Evolutionary conservation across 2,329 filamentous ascomycete genomes (phyloP).

Genomic region (Paecilomyces sp.): DNA sequence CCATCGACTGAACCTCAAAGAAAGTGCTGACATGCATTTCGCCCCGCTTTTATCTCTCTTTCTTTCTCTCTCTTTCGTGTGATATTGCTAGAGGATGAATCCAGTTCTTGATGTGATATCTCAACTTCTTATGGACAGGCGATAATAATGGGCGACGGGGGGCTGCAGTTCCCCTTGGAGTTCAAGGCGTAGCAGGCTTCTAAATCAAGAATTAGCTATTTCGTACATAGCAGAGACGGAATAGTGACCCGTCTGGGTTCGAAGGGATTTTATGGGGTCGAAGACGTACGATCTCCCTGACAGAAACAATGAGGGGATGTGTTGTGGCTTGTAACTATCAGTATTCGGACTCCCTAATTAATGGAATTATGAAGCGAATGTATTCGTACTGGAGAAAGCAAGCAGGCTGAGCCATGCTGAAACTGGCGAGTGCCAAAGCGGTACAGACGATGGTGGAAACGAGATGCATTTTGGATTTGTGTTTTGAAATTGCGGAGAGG

Average conservation of each 20-base stretch:
- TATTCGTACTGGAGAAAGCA: not conserved
- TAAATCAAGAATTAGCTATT: not conserved
- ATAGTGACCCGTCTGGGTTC: no score
- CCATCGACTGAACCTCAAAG: not conserved
- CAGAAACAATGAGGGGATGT: not conserved
- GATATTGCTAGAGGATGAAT: not conserved
- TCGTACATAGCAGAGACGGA: no score
- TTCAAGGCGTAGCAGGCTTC: not conserved
- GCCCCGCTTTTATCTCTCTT: not conserved
- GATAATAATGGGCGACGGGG: not conserved
- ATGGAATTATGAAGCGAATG: not conserved
- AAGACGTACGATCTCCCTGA: not conserved
- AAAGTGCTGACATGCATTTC: not conserved
- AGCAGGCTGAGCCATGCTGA: not conserved
- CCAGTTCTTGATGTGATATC: not conserved
- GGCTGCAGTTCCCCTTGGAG: not conserved
- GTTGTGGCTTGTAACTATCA: not conserved
- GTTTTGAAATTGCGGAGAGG: not conserved
- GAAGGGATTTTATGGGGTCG: not conserved
- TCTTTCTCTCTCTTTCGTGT: not conserved
- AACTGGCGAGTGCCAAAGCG: not conserved
- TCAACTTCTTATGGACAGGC: not conserved
- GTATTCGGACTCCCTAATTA: not conserved
- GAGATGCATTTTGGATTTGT: not conserved
- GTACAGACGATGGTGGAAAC: not conserved